phyloP scores from a whole-genome alignment of 2,329 filamentous ascomycete genomes.

The Sphaerostilbella broomeana region DNA sequence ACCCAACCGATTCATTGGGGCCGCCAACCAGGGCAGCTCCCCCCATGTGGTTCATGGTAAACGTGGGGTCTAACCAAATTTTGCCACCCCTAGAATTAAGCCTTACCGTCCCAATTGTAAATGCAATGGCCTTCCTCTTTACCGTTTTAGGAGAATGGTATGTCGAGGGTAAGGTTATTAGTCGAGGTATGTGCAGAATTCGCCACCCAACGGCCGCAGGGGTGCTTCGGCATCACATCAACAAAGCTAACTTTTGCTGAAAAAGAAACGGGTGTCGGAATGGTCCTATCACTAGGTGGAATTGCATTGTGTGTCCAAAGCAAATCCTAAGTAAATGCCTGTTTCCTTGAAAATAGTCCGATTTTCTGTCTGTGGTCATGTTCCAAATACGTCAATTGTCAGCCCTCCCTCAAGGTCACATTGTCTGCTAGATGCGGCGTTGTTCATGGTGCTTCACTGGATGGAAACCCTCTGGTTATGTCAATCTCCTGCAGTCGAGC shows the following conservation, averaged over 20 bases:
- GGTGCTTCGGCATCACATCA: background rate
- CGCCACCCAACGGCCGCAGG: background rate
- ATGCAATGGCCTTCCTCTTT: constrained; percentile 91
- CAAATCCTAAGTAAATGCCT: constrained; percentile 37
- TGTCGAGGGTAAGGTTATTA: constrained; percentile 86
- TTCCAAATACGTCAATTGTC: too few relatives aligned
- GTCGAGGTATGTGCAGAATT: constrained; percentile 50
- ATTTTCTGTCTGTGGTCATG: too few relatives aligned
- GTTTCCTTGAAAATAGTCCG: too few relatives aligned
- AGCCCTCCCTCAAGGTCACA: too few relatives aligned
- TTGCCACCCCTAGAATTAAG: constrained; percentile 57
- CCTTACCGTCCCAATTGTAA: constrained; percentile 89
- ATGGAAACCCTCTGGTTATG: too few relatives aligned
- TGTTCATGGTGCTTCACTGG: too few relatives aligned
- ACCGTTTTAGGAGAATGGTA: constrained; percentile 94
- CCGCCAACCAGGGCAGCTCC: background rate
- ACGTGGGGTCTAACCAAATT: constrained; percentile 27
- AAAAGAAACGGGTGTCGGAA: constrained; percentile 74
- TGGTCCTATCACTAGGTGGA: constrained; percentile 69
- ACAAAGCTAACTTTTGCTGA: constrained; percentile 1
- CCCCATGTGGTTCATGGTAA: background rate
- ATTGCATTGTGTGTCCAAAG: constrained; percentile 79
- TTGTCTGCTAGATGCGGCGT: too few relatives aligned
- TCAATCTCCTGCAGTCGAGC: too few relatives aligned
- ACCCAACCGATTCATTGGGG: constrained; percentile 7